Base-by-base conservation (phyloP, 345 rosid genomes). In the Clarkia xantiana region DNA sequence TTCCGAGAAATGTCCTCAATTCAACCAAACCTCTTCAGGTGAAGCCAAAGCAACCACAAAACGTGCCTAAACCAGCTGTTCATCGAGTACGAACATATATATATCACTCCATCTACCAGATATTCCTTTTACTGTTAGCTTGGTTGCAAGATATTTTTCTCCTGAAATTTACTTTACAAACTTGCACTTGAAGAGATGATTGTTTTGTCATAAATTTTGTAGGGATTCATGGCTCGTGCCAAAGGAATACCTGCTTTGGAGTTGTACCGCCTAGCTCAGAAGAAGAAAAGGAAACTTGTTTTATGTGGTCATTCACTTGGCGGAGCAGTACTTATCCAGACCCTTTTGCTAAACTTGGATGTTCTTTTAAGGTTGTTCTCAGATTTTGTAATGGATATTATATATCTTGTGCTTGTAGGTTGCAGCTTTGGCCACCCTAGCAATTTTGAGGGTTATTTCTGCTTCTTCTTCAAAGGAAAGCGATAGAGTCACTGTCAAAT, bases 171-270 rank as follows among this genome's bases (percentile, higher is more conserved):
- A 7, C 20, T 42, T 12, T 44, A n/a, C 23, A n/a, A 39, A 51
- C 54, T 14, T 61, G 42, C 52, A 29, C 36, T 29, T 29, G 36
- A 29, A 10, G 43, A 49, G 43, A 49, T 42, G 7, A 3, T 18
- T 55, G 23, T 25, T 45, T 15, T 54, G 40, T 49, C 14, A 16
- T 45, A 56, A 40, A 58, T 48, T 49, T 44, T 49, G 25, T 60
- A 90, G 97, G 97, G 95, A 43, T 90, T 90, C 74, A 45, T 90
- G 77, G 86, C 91, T 72, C 95, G 95, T 70, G 97, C 97, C 52
- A 81, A 90, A 63, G 95, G 97, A 52, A 86, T 90, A 71, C 97
- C 97, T 56, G 91, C 97, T 74, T 68, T 90, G 58, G 97, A 90
- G 71, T 62, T 90, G 57, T 90, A 85, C 72, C 77, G 78, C 58